Evolutionary conservation across 768 basidiomycete species (phyloP).

Genomic region (Obba rivulosa): DNA sequence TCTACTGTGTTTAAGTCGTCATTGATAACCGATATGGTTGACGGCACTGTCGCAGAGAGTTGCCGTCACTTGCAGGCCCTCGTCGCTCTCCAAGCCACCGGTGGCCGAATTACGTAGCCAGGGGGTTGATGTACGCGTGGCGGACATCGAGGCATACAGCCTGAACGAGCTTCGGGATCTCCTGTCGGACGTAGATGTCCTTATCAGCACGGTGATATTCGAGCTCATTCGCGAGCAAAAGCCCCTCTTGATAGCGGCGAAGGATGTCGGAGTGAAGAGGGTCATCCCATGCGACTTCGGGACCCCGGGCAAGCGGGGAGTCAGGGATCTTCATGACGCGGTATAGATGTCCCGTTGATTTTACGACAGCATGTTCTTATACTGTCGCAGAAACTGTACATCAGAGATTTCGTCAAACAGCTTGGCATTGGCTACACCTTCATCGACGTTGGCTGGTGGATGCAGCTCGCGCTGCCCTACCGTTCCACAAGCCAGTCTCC

Average conservation of each 20-base stretch:
- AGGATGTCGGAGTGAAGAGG: constrained; percentile 16
- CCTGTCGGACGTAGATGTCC: constrained; percentile 13
- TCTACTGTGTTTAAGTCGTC: not conserved
- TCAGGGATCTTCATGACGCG: constrained; percentile 9
- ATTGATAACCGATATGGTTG: too few relatives aligned
- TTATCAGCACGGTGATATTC: constrained; percentile 11
- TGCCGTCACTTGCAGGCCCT: constrained; percentile 7
- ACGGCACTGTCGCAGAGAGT: constrained; percentile 6
- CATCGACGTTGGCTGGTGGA: constrained; percentile 30
- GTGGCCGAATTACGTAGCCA: not conserved
- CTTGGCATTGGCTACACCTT: constrained; percentile 23
- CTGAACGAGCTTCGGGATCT: constrained; percentile 8
- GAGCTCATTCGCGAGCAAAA: constrained; percentile 9
- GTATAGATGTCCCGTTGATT: too few relatives aligned
- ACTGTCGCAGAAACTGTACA: constrained; percentile 21
- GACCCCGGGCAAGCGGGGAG: constrained; percentile 10
- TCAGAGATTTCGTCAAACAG: constrained; percentile 21
- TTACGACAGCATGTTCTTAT: not conserved
- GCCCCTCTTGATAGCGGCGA: constrained; percentile 13
- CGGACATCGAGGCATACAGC: constrained; percentile 2
- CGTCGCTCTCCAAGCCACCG: constrained; percentile 13
- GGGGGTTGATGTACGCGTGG: constrained; percentile 8
- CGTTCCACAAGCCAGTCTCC: not conserved
- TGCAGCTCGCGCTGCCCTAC: constrained; percentile 15
- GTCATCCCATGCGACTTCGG: constrained; percentile 23